Evolutionary conservation across 306 rosid species (phyloP), one percentile per base, ranked within the genome.

Genomic region (Arachis stenosperma): DNA sequence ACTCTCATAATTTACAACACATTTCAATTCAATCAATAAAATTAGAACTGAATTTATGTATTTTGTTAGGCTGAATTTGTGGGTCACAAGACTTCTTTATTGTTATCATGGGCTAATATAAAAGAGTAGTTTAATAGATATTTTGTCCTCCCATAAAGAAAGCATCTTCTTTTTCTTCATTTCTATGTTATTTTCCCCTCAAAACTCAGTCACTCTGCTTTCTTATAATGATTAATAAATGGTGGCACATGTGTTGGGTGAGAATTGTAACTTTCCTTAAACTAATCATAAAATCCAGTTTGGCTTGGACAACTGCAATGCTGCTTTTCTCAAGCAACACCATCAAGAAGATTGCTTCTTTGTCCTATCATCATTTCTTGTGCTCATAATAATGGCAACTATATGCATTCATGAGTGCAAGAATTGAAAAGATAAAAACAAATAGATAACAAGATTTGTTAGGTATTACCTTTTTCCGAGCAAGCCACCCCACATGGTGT

Each of bases 161-260:
- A 39, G 60, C 41, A 46, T 13, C 0, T 36, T 3, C 13, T 62
- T 53, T 54, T 39, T 6, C 10, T 44, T 63, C 17, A 3, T 53
- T 13, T 50, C 6, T 17, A 4, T 47, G 5, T 33, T 33, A n/a
- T 56, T 66, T 9, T 0, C 39, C 14, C 6, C 36, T 43, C 13
- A 43, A 56, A 44, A 61, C 63, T 8, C 2, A 59, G 3, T 65
- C 5, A 51, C 15, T 40, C 47, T 41, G 42, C 55, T 61, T 73
- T 61, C 69, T 50, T 67, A 76, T 67, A 42, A 65, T 75, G 66
- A 37, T 70, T 81, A 53, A 70, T 33, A 65, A 52, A 10, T 65
- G 61, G 70, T 58, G 30, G 70, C 58, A 66, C 58, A 66, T 39
- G 76, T 73, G 70, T 77, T 78, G 50, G 74, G 79, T 67, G 51